These are phyloP conservation scores for Trichoderma hamatum DNA, from an alignment of 2,329 filamentous ascomycete genomes.

Conservation along the genomic window DNA sequence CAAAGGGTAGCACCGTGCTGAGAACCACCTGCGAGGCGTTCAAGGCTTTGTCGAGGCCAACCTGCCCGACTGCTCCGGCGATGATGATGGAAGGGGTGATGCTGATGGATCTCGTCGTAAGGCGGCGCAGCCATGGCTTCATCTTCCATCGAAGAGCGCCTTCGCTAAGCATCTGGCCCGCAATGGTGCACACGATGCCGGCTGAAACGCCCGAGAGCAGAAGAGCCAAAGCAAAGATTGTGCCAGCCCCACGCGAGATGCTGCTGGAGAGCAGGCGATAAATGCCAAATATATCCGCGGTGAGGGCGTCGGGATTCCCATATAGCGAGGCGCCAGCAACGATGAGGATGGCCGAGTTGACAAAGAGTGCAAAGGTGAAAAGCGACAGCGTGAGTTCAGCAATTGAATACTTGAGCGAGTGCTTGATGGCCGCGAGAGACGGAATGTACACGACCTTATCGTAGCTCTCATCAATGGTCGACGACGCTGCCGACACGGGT, in stretches of 20 bases:
- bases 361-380: slow-evolving; percentile 82
- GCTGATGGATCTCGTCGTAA: slow-evolving; percentile 77
- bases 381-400: slow-evolving; percentile 71
- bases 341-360: slow-evolving; percentile 82
- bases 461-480: slow-evolving; percentile 35
- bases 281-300: slow-evolving; percentile 82
- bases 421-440: slow-evolving; percentile 70
- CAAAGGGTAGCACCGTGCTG: slow-evolving; percentile 78
- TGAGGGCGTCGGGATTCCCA: slow-evolving; percentile 59
- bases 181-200: slow-evolving; percentile 86
- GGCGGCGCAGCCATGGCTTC: slow-evolving; percentile 75
- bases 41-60: slow-evolving; percentile 71
- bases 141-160: slow-evolving; percentile 77
- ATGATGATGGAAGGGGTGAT: slow-evolving; percentile 84
- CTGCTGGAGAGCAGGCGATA: slow-evolving; percentile 69
- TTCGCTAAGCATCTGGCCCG: slow-evolving; percentile 86
- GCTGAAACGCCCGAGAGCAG: slow-evolving; percentile 80
- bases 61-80: slow-evolving; percentile 72
- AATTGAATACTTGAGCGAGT: slow-evolving; percentile 74
- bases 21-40: slow-evolving; percentile 78
- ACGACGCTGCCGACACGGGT: slow-evolving; percentile 35
- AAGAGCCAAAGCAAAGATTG: slow-evolving; percentile 80
- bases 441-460: slow-evolving; percentile 68
- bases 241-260: slow-evolving; percentile 75
- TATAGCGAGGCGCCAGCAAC: slow-evolving; percentile 79